Conservation (phyloP, 495 filamentous ascomycete species). For the Penicillium manginii region DNA sequence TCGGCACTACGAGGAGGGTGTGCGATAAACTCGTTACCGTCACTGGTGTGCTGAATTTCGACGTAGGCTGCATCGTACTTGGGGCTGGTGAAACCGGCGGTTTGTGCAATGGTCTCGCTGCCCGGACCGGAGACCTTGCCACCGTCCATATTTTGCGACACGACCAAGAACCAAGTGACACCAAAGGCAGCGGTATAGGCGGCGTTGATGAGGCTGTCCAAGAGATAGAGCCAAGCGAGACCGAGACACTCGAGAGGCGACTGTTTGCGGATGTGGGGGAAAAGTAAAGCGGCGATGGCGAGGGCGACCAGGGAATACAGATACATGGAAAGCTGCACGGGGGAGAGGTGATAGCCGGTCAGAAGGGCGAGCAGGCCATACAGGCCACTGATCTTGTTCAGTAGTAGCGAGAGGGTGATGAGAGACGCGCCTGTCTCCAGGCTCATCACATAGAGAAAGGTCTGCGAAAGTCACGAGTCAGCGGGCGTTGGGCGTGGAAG, state of each 20-base stretch:
- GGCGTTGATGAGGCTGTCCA: conserved; percentile 78
- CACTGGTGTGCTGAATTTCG: conserved; percentile 30
- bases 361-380: conserved; percentile 86
- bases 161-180: conserved; percentile 78
- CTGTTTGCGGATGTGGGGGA: conserved; percentile 71
- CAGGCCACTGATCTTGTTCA: conserved; percentile 87
- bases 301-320: conserved; percentile 77
- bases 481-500: conserved; percentile 10
- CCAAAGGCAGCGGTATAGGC: conserved; percentile 80
- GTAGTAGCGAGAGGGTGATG: conserved; percentile 73
- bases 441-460: conserved; percentile 82
- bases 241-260: conserved; percentile 68
- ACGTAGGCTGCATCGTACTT: conserved; percentile 59
- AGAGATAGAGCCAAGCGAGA: conserved; percentile 75
- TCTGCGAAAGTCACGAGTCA: conserved; percentile 49
- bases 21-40: conserved; percentile 28
- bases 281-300: conserved; percentile 60
- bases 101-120: conserved; percentile 60
- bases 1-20: conserved; percentile 38
- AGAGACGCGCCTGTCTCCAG: conserved; percentile 84
- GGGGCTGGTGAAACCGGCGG: conserved; percentile 70
- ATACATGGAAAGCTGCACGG: conserved; percentile 78
- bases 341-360: conserved; percentile 70
- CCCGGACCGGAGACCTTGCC: conserved; percentile 44
- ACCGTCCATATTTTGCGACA: conserved; percentile 58